A percentile compares a stretch with the other conserved stretches of the same genome.
Evolutionary conservation across 305 asterid species (phyloP).

Genomic region (Ruellia speciosa): DNA sequence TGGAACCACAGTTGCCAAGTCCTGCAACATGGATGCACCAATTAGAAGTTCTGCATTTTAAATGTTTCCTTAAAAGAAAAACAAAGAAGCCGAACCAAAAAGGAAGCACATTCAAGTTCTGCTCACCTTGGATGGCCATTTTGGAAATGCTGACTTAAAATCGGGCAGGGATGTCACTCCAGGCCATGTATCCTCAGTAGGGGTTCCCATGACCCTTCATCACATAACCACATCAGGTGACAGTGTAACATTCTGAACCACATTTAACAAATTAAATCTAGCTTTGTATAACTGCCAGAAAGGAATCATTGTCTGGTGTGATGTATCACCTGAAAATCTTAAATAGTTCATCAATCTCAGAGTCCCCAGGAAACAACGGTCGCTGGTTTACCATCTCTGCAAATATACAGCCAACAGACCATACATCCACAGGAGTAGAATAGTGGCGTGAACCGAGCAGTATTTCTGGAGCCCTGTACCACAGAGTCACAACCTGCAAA

Average conservation of each 20-base stretch:
- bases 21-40: slow-evolving; percentile 39
- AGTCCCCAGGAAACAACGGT: slow-evolving; percentile 92
- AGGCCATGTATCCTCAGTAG: slow-evolving; percentile 86
- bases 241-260: slow-evolving; percentile 13
- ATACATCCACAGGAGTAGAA: slow-evolving; percentile 92
- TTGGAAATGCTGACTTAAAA: slow-evolving; percentile 83
- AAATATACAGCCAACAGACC: slow-evolving; percentile 99
- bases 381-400: slow-evolving; percentile 90
- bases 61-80: not conserved
- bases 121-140: slow-evolving; percentile 74
- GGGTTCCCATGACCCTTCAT: slow-evolving; percentile 86
- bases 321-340: slow-evolving; percentile 74
- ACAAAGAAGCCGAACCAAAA: not conserved
- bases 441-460: slow-evolving; percentile 93
- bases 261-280: slow-evolving; percentile 6
- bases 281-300: slow-evolving; percentile 8
- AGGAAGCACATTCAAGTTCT: not conserved
- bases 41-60: slow-evolving; percentile 11
- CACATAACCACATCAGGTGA: slow-evolving; percentile 17
- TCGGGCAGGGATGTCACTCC: slow-evolving; percentile 94
- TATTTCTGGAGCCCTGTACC: slow-evolving; percentile 99
- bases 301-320: slow-evolving; percentile 15
- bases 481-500: slow-evolving; percentile 84
- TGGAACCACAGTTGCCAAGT: slow-evolving; percentile 67
- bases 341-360: slow-evolving; percentile 92